Conservation (phyloP, 2,329 filamentous ascomycete species). For the Talaromyces sp. region DNA sequence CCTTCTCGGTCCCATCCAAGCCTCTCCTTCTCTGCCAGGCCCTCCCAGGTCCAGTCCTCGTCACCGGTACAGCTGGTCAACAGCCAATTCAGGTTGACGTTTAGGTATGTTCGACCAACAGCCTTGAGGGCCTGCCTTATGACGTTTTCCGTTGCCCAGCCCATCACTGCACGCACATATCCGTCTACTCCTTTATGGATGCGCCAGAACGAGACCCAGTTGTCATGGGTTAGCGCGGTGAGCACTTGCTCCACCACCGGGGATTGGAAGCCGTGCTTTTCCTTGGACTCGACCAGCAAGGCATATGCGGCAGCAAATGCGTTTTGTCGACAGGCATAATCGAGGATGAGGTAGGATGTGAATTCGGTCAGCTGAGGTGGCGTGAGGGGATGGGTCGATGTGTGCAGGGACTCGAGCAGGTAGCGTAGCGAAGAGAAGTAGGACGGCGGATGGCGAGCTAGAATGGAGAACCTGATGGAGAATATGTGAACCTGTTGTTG, state of each 20-base stretch:
- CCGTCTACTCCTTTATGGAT: conserved; percentile 71
- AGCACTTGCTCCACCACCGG: conserved; percentile 66
- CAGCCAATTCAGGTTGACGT: conserved; percentile 66
- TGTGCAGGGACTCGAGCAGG: conserved; percentile 68
- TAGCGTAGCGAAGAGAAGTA: conserved; percentile 85
- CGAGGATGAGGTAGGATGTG: conserved; percentile 74
- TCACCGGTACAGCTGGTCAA: conserved; percentile 50
- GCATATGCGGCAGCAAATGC: conserved; percentile 70
- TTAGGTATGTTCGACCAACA: conserved; percentile 75
- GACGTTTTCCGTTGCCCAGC: conserved; percentile 72
- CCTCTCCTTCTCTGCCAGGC: conserved; percentile 61
- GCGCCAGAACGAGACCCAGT: conserved; percentile 75
- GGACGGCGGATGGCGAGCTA: conserved; percentile 76
- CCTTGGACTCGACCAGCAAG: conserved; percentile 49
- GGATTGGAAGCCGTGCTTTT: conserved; percentile 58
- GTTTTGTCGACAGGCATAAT: conserved; percentile 78
- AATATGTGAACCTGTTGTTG: conserved; percentile 88
- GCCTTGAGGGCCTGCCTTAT: conserved; percentile 77
- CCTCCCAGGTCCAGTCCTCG: conserved; percentile 59
- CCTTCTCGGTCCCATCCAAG: conserved; percentile 82
- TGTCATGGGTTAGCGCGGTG: conserved; percentile 68
- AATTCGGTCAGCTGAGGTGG: conserved; percentile 73
- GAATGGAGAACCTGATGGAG: conserved; percentile 76
- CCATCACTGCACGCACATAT: conserved; percentile 73
- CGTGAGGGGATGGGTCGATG: conserved; percentile 60